Evolutionary conservation across 495 filamentous ascomycete genomes (phyloP).

Genomic region (Penicillium argentinense): DNA sequence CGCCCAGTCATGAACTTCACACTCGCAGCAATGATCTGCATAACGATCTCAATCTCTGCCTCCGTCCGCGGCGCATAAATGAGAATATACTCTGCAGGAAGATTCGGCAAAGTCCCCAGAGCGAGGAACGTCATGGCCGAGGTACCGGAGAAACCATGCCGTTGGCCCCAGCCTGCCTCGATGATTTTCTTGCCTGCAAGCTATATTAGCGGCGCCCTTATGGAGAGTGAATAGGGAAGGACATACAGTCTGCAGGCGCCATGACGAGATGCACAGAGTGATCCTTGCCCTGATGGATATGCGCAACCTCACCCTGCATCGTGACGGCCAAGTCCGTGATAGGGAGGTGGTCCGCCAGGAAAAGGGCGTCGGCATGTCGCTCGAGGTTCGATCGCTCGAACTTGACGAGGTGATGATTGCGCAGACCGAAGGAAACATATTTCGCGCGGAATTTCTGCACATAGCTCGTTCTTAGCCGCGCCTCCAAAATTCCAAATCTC

Average conservation of each 20-base stretch:
- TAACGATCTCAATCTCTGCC: constrained; percentile 65
- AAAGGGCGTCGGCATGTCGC: constrained; percentile 29
- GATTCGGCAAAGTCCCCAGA: constrained; percentile 25
- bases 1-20: constrained; percentile 36
- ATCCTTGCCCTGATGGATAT: constrained; percentile 68
- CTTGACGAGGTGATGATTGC: constrained; percentile 35
- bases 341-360: constrained; percentile 24
- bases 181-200: constrained; percentile 62
- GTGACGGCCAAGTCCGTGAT: constrained; percentile 14
- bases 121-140: constrained; percentile 43
- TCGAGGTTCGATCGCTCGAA: constrained; percentile 27
- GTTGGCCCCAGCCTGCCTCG: constrained; percentile 82
- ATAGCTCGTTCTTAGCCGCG: too few relatives aligned
- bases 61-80: constrained; percentile 79
- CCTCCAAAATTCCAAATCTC: too few relatives aligned
- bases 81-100: constrained; percentile 69
- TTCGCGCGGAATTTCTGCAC: constrained; percentile 27
- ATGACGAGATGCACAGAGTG: constrained; percentile 74
- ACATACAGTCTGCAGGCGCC: constrained; percentile 66
- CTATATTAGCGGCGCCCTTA: constrained; percentile 1
- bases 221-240: too few relatives aligned
- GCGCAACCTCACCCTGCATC: constrained; percentile 67
- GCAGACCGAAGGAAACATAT: constrained; percentile 25
- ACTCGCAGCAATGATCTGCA: constrained; percentile 69
- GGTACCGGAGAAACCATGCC: constrained; percentile 75